phyloP scores from a whole-genome alignment of 805 yeast species.

The Saccharomycopsis selenospora region DNA sequence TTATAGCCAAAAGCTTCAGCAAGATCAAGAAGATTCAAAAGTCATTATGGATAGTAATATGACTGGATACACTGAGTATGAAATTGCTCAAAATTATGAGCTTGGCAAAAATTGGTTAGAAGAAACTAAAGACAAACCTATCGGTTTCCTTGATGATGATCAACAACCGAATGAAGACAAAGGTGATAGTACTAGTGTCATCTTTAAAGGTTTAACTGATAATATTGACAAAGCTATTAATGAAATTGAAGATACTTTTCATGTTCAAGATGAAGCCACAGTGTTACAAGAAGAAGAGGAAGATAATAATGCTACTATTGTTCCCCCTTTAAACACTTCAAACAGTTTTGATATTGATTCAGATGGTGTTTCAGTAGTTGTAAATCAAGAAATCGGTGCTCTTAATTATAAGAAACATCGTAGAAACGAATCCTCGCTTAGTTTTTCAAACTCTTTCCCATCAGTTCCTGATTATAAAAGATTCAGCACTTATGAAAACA shows the following conservation, averaged over 20 bases:
- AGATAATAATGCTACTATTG: background rate
- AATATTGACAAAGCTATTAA: background rate
- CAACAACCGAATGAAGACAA: too few species aligned
- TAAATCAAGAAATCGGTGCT: background rate
- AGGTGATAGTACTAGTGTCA: background rate
- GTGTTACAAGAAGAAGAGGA: background rate
- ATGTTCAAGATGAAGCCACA: background rate
- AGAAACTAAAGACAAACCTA: background rate
- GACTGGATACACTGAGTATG: constrained; percentile 2
- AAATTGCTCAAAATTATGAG: background rate
- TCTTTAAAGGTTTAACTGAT: background rate
- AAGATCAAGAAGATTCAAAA: background rate
- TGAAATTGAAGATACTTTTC: background rate
- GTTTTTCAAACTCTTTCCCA: constrained; percentile 15
- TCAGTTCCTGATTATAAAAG: constrained; percentile 17
- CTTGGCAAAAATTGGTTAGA: background rate
- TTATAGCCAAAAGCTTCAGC: constrained; percentile 21
- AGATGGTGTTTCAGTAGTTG: too few species aligned
- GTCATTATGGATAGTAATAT: background rate
- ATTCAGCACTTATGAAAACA: too few species aligned
- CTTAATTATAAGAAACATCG: constrained; percentile 15
- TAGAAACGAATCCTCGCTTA: constrained; percentile 16
- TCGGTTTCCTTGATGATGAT: too few species aligned
- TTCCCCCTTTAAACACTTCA: too few species aligned
- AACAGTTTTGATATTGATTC: background rate